Evolutionary conservation across 2,329 filamentous ascomycete species (phyloP), one percentile per base, ranked within the genome.

Genomic region (Trichophaea hybrida): DNA sequence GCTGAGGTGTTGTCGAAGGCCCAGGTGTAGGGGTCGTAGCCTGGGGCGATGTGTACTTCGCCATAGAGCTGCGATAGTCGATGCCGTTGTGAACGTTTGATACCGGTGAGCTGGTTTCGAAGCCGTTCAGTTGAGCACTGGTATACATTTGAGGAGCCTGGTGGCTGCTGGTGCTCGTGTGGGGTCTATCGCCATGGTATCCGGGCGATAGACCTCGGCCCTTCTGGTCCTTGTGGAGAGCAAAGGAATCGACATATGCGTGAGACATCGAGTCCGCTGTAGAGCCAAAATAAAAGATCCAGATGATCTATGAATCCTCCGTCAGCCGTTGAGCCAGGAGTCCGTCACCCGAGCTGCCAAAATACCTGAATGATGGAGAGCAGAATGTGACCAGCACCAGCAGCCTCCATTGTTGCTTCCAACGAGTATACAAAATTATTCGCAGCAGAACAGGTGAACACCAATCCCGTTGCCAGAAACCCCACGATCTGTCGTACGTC

Each of bases 281-380:
- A 1, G 91, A 95, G 69, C 93, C 93, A 70, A 96, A 98, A 77
- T 97, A 97, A 74, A 97, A 94, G 68, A 96, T 95, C 93, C 93
- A 98, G 61, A 97, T 81, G 68, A 95, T 87, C 90, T 96, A 68
- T n/a, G 17, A 10, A 24, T 32, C 24, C 24, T 24, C 24, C 24
- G 24, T 24, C 24, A 24, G 24, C 24, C 43, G 15, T 13, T 24
- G 40, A 33, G 12, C 44, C 34, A 34, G 5, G 52, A 24, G 33
- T 15, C 35, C 24, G 24, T 24, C 24, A 24, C 24, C 24, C 24
- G 24, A 24, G 24, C 24, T 24, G 24, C 24, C 6, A 32, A 61
- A 87, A 70, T 80, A 96, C 90, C 67, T 86, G 82, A 58, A 96
- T 83, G 81, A 97, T 96, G 60, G 89, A 91, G 51, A 97, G 77